Conservation (phyloP, 1,284 basidiomycete genomes). For the Puccinia horiana region DNA sequence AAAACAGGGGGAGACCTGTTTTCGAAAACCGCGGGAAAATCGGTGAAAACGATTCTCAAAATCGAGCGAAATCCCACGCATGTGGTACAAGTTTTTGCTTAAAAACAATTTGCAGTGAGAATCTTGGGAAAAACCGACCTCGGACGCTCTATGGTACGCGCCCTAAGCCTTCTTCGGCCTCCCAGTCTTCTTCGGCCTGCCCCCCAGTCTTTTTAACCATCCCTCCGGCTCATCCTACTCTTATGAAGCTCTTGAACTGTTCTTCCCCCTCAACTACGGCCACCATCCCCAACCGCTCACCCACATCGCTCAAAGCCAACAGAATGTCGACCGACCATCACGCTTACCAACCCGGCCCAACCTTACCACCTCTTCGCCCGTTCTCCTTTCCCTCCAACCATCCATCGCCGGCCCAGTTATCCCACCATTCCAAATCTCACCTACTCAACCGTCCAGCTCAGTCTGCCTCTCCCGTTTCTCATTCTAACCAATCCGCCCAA, state of each 20-base stretch:
- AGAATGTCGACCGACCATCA: conserved; percentile 24
- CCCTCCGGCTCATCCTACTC: neutral
- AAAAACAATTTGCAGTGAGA: no score
- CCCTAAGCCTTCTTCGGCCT: neutral
- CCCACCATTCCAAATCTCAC: neutral
- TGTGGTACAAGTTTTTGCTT: no score
- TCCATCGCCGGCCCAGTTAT: neutral
- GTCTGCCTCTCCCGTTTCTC: conserved; percentile 19
- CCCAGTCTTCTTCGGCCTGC: neutral
- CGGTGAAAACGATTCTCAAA: no score
- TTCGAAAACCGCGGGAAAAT: no score
- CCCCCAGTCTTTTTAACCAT: neutral
- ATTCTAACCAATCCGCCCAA: neutral
- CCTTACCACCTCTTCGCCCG: conserved; percentile 21
- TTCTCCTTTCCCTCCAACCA: conserved; percentile 4
- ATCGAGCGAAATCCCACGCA: no score
- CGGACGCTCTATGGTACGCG: no score
- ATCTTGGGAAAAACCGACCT: no score
- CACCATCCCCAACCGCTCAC: neutral
- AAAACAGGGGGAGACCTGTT: no score
- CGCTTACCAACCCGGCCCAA: conserved; percentile 20
- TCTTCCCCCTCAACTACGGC: neutral
- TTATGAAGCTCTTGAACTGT: neutral
- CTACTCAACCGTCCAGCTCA: neutral
- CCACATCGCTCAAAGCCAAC: neutral